Evolutionary conservation across 768 basidiomycete species (phyloP).

Genomic region (Cystofilobasidium bisporidii): DNA sequence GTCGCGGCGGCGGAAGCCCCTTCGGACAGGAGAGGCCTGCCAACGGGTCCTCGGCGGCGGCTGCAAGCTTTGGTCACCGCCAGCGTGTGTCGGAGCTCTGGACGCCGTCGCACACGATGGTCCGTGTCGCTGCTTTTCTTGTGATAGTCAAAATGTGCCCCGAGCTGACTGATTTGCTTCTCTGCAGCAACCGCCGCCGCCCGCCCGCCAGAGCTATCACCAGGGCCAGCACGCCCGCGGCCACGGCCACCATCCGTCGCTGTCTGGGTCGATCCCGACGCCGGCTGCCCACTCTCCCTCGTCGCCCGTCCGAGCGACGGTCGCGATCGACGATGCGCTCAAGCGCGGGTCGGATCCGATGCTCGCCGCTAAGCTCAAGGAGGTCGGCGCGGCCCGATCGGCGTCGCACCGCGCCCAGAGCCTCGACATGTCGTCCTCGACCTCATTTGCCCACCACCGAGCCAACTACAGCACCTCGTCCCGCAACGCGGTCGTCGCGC

Average conservation of each 20-base stretch:
- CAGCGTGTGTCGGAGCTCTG: constrained; percentile 13
- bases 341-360: constrained; percentile 77
- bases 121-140: neutral
- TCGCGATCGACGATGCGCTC: constrained; percentile 55
- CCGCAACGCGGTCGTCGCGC: neutral
- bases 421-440: constrained; percentile 72
- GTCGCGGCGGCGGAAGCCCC: neutral
- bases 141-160: neutral
- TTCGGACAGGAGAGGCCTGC: too few relatives aligned
- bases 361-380: constrained; percentile 68
- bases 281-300: neutral
- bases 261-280: constrained; percentile 31
- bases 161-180: neutral
- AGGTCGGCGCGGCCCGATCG: constrained; percentile 51
- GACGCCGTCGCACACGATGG: constrained; percentile 9
- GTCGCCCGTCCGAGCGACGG: constrained; percentile 43
- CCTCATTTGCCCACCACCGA: constrained; percentile 43
- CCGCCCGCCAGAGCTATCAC: neutral
- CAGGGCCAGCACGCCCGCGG: constrained; percentile 36
- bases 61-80: constrained; percentile 48
- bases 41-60: constrained; percentile 44
- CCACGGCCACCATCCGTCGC: neutral
- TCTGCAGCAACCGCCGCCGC: neutral
- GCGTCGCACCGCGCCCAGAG: constrained; percentile 80
- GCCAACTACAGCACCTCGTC: neutral